Percentiles rank a stretch among this genome's conserved stretches.
Evolutionary conservation across 176 grass and related monocot genomes (phyloP).

Genomic region (Cenchrus purpureus): DNA sequence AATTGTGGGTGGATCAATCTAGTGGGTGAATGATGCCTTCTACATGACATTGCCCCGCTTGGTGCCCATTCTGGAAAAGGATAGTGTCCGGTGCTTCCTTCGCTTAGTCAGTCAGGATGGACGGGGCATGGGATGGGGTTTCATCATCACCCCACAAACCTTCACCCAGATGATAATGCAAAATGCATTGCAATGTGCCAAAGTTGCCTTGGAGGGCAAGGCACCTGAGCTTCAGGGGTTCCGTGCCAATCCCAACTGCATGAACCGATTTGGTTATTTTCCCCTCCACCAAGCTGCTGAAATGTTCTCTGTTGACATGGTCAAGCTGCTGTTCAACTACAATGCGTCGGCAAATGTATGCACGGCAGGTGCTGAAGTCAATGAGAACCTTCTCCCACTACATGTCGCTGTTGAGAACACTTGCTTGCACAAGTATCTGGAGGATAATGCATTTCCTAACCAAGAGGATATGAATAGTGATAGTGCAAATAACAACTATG

Average conservation of each 20-base stretch:
- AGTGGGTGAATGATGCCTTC: not conserved
- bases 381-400: slow-evolving; percentile 35
- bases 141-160: slow-evolving; percentile 32
- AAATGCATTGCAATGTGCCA: slow-evolving; percentile 37
- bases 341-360: slow-evolving; percentile 22
- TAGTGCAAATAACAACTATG: not conserved
- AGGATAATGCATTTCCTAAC: slow-evolving; percentile 36
- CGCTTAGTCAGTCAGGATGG: not conserved
- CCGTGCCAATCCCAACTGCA: slow-evolving; percentile 42
- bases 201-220: slow-evolving; percentile 25
- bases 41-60: not conserved
- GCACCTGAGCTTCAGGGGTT: not conserved
- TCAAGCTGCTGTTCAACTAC: slow-evolving; percentile 9
- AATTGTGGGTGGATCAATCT: not conserved
- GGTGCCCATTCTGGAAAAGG: slow-evolving; percentile 3
- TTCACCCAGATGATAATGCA: not conserved
- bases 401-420: slow-evolving; percentile 47
- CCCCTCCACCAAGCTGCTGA: slow-evolving; percentile 41
- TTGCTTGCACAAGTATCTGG: slow-evolving; percentile 43
- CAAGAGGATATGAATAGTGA: not conserved
- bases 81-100: not conserved
- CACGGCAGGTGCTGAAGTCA: not conserved
- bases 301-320: slow-evolving; percentile 33
- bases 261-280: slow-evolving; percentile 16
- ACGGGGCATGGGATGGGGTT: not conserved